These are phyloP conservation scores for Mytilinidion resinicola DNA, from an alignment of 495 filamentous ascomycete genomes.

Conservation along the genomic window DNA sequence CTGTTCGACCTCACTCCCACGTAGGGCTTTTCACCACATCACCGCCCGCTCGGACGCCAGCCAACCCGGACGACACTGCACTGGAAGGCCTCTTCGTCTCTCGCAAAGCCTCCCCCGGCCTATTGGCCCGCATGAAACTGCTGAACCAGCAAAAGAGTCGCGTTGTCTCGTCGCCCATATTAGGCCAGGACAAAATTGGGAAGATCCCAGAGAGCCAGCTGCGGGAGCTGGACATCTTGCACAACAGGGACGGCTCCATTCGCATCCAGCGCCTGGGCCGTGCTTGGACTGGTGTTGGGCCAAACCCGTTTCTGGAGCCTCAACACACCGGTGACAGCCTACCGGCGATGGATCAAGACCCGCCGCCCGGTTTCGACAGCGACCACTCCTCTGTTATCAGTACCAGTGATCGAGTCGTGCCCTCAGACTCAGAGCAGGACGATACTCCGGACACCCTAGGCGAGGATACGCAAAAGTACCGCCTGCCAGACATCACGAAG, in stretches of 20 bases:
- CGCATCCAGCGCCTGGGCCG: constrained; percentile 24
- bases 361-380: constrained; percentile 31
- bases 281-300: constrained; percentile 24
- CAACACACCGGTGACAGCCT: constrained; percentile 39
- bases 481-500: constrained; percentile 57
- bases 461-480: constrained; percentile 60
- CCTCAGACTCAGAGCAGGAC: constrained; percentile 38
- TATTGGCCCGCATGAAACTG: constrained; percentile 70
- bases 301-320: constrained; percentile 28
- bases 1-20: background rate
- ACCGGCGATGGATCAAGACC: constrained; percentile 26
- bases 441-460: constrained; percentile 36
- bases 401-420: constrained; percentile 31
- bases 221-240: constrained; percentile 40
- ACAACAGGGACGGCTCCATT: constrained; percentile 19
- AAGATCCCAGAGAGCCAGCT: constrained; percentile 70
- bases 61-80: background rate
- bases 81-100: constrained; percentile 13
- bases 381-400: constrained; percentile 35
- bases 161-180: constrained; percentile 34
- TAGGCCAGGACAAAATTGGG: constrained; percentile 49
- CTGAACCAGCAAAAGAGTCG: constrained; percentile 49
- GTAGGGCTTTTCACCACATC: background rate
- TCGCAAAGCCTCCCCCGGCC: constrained; percentile 63
- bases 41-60: constrained; percentile 4